phyloP scores from a whole-genome alignment of 176 grass and related monocot species.

The Bolboschoenus planiculmis region DNA sequence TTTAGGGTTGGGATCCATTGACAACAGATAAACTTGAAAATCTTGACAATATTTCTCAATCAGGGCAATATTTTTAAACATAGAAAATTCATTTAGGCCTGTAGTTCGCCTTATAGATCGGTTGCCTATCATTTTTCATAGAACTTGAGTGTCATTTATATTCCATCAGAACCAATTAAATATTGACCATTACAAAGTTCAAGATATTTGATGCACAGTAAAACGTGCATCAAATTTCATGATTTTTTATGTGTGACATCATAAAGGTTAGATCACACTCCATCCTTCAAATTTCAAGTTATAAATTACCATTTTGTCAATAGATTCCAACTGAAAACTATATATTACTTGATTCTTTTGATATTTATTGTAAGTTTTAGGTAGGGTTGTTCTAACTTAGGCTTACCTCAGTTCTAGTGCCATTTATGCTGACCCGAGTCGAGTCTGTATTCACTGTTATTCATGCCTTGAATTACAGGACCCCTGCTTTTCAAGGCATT shows the following conservation, averaged over 20 bases:
- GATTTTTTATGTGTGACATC: background rate
- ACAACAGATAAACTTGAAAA: background rate
- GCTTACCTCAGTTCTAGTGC: background rate
- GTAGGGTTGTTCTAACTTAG: background rate
- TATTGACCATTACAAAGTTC: background rate
- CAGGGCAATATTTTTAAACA: background rate
- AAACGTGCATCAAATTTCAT: background rate
- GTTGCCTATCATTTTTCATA: background rate
- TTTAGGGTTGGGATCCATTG: background rate
- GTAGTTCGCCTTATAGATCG: background rate
- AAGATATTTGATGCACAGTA: background rate
- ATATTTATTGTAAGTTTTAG: background rate
- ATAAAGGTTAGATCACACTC: background rate
- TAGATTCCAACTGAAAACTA: background rate
- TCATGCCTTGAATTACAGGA: background rate
- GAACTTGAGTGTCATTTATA: background rate
- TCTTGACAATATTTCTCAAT: background rate
- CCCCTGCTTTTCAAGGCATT: background rate
- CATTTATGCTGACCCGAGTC: background rate
- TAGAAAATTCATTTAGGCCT: background rate
- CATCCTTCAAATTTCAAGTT: background rate
- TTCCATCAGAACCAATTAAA: background rate
- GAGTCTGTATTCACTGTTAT: background rate
- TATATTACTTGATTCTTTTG: background rate
- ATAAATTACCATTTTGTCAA: background rate